Evolutionary conservation across 2,329 filamentous ascomycete genomes (phyloP).

Genomic region (Cryphonectria carpinicola): DNA sequence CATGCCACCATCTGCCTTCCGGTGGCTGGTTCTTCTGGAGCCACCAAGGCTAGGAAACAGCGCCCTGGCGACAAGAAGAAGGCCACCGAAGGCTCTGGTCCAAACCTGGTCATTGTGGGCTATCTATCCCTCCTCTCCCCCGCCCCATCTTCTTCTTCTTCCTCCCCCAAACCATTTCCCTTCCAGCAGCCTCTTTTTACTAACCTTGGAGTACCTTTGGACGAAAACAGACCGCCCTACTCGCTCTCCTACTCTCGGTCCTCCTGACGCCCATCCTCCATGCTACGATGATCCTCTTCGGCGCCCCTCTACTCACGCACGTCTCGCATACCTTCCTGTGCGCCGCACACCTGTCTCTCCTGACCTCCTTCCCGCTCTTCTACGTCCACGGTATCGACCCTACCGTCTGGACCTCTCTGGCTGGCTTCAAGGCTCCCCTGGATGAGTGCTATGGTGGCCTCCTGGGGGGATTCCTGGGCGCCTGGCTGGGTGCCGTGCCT

Average conservation of each 20-base stretch:
- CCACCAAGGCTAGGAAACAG: constrained; percentile 51
- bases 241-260: constrained; percentile 63
- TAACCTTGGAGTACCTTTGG: neutral
- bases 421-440: constrained; percentile 69
- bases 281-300: constrained; percentile 79
- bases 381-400: constrained; percentile 83
- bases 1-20: constrained; percentile 69
- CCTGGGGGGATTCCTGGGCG: constrained; percentile 77
- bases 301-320: constrained; percentile 86
- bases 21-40: constrained; percentile 52
- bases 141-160: constrained; percentile 5
- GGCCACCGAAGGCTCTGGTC: constrained; percentile 44
- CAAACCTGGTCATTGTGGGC: constrained; percentile 51
- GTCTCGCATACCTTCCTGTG: constrained; percentile 76
- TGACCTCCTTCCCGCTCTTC: constrained; percentile 78
- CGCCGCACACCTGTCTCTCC: constrained; percentile 78
- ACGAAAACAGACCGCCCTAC: constrained; percentile 46
- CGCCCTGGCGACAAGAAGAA: constrained; percentile 56
- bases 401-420: constrained; percentile 70
- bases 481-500: constrained; percentile 91
- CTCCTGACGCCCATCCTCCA: constrained; percentile 69
- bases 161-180: neutral
- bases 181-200: constrained; percentile 11
- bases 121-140: constrained; percentile 34
- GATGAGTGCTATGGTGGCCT: constrained; percentile 85